Evolutionary conservation across 1,284 basidiomycete species (phyloP), one percentile per base, ranked within the genome.

Genomic region (Cystobasidiaceae sp.): DNA sequence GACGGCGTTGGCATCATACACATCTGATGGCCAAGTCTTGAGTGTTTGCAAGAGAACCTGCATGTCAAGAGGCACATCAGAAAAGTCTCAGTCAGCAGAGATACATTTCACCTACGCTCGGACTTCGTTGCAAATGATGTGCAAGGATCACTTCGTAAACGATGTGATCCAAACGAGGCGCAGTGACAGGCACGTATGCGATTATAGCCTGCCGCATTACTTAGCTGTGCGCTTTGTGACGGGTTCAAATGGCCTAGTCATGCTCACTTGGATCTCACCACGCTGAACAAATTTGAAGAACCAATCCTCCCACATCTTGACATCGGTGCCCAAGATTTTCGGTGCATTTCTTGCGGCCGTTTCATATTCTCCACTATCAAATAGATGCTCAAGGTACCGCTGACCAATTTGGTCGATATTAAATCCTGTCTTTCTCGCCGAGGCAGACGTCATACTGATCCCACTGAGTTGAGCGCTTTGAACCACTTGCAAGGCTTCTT

Each of bases 141-240:
- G 86, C 90, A 1, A 98, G 81, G 48, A 97, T 86, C 88, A 97
- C 91, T 76, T 96, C 93, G 77, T 98, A 99, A 3, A 96, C 89
- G 28, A 92, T 76, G 70, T 86, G 85, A 49, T 86, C 85, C 13
- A 98, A 82, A 55, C 85, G 85, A 0, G 93, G 94, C 4, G 84
- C 80, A 28, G 87, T 82, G 0, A 86, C 92, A 0, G 96, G 96
- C 0, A 97, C 84, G 72, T 84, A 87, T 0, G 93, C 93, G 49
- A 97, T 92, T 66, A 97, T 89, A 3, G 84, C 81, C 86, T 93
- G 72, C 4, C 37, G 33, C 51, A 27, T 13, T 30, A 23, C 13
- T 5, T 44, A 44, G 51, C 32, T 21, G 15, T 6, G 32, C n/a
- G 5, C 28, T 9, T 15, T 34, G 21, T n/a, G n/a, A n/a, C n/a